These are phyloP conservation scores for Medicago lupulina DNA, from an alignment of 306 rosid genomes.

Conservation along the genomic window DNA sequence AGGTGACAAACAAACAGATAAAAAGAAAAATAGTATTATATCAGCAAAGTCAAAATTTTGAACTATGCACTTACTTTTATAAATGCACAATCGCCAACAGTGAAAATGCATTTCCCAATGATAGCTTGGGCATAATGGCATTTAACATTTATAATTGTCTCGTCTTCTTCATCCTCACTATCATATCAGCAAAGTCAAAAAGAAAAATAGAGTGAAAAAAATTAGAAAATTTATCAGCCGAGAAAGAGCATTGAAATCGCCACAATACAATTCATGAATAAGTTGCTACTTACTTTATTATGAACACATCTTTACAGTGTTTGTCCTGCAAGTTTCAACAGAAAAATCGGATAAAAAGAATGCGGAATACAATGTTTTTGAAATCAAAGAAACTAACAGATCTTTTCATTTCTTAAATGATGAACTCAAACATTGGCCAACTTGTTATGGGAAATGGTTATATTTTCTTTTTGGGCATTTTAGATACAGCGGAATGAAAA, in stretches of 20 bases:
- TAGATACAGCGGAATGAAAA: constrained; percentile 21
- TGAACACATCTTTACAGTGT: constrained; percentile 46
- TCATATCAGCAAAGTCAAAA: constrained; percentile 40
- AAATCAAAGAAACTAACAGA: constrained; percentile 26
- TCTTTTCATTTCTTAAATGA: neutral
- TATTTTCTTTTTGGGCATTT: neutral
- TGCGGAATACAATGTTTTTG: neutral
- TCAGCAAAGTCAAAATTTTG: too few species aligned
- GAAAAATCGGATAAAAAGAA: constrained; percentile 37
- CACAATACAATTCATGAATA: constrained; percentile 3
- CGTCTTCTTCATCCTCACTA: constrained; percentile 82
- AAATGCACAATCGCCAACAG: constrained; percentile 87
- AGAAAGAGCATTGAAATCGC: constrained; percentile 1
- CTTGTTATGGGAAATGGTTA: constrained; percentile 20
- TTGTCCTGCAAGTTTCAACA: constrained; percentile 64
- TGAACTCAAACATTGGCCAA: constrained; percentile 13
- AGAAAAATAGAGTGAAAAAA: constrained; percentile 15
- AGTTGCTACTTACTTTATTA: constrained; percentile 63
- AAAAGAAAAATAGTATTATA: constrained; percentile 4
- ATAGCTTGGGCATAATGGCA: constrained; percentile 82
- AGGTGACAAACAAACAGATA: constrained; percentile 31
- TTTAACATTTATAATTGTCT: constrained; percentile 70
- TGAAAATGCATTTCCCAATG: constrained; percentile 56
- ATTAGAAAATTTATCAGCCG: constrained; percentile 29
- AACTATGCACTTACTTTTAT: constrained; percentile 61